A percentile compares a stretch with the other conserved stretches of the same genome.
These are phyloP conservation scores for Besnoitia besnoiti DNA, from an alignment of 169 alveolate genomes.

Conservation along the genomic window DNA sequence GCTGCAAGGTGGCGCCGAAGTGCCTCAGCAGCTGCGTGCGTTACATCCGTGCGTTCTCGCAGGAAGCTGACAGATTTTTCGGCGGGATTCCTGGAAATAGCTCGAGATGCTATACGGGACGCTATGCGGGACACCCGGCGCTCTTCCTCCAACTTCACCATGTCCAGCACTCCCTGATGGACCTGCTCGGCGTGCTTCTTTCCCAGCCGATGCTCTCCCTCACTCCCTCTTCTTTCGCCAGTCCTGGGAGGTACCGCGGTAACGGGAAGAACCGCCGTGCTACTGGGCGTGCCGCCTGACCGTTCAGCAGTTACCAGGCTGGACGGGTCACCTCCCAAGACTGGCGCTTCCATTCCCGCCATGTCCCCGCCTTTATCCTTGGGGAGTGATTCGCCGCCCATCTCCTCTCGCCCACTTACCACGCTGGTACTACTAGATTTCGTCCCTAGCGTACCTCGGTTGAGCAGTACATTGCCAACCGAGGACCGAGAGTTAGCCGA, in stretches of 20 bases:
- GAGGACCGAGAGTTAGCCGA: neutral
- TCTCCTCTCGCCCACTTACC: neutral
- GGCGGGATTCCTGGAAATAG: constrained; percentile 24
- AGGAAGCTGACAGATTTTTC: neutral
- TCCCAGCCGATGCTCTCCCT: neutral
- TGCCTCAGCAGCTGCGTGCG: constrained; percentile 30
- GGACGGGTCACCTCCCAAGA: neutral
- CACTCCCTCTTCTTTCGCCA: neutral
- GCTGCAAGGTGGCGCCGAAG: constrained; percentile 19
- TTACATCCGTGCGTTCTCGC: constrained; percentile 3
- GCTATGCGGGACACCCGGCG: neutral
- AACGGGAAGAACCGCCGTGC: neutral
- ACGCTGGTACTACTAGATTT: too few relatives aligned
- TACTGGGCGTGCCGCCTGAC: neutral
- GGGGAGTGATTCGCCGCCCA: neutral
- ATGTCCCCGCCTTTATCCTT: neutral
- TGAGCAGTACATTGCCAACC: too few relatives aligned
- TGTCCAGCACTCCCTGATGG: neutral
- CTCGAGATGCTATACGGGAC: constrained; percentile 26
- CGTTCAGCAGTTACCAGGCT: neutral
- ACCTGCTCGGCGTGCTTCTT: neutral
- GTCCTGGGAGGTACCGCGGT: neutral
- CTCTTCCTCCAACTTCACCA: neutral
- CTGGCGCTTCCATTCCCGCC: neutral
- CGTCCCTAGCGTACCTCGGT: too few relatives aligned